phyloP scores from a whole-genome alignment of 164 flowering plant genomes.

The Vitis rupestris region DNA sequence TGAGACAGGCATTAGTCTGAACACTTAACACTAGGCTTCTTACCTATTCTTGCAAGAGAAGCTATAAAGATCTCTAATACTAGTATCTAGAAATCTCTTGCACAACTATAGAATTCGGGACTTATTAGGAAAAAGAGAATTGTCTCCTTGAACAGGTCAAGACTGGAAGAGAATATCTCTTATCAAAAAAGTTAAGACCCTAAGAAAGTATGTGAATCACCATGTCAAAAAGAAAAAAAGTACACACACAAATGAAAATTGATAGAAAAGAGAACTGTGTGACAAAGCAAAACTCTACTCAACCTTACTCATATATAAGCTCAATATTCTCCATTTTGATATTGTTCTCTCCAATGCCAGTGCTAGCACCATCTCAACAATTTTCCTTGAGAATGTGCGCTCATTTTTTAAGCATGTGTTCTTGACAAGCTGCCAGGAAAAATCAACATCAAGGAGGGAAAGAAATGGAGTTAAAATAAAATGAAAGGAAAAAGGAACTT shows the following conservation, averaged over 20 bases:
- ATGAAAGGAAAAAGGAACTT: not conserved
- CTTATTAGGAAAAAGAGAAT: no score
- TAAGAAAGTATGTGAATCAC: not conserved
- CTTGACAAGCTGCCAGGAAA: constrained; percentile 27
- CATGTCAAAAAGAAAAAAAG: not conserved
- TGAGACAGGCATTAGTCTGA: no score
- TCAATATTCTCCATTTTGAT: constrained; percentile 19
- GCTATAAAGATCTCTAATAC: no score
- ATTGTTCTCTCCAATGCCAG: constrained; percentile 24
- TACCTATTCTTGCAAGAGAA: no score
- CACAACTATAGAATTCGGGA: no score
- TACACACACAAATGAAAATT: not conserved
- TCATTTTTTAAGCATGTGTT: constrained; percentile 25
- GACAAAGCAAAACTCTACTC: not conserved
- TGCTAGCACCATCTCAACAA: constrained; percentile 23
- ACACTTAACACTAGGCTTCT: no score
- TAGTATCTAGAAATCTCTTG: no score
- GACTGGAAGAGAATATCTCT: no score
- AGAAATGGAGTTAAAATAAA: not conserved
- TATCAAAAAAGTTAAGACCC: no score
- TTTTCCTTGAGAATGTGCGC: constrained; percentile 23
- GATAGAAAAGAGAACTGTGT: not conserved
- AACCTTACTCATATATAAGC: constrained; percentile 23
- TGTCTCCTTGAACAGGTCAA: no score
- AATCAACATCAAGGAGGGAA: not conserved